Evolutionary conservation across 768 basidiomycete species (phyloP).

Genomic region (Suillus plorans): DNA sequence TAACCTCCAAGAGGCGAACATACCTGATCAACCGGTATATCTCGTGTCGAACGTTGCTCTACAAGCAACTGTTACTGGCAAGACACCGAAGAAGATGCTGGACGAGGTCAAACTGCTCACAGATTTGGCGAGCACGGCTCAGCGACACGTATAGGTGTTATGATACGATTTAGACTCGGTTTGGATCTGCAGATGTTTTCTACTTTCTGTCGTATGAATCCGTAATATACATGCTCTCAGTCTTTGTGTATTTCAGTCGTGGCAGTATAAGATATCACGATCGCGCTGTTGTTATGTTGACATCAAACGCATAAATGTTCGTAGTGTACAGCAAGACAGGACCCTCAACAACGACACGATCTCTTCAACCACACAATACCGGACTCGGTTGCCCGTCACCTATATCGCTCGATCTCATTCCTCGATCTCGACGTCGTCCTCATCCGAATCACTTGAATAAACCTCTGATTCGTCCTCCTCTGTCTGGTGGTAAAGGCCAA

Average conservation of each 20-base stretch:
- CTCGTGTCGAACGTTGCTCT: conserved; percentile 16
- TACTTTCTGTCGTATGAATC: neutral
- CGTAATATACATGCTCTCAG: neutral
- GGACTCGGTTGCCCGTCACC: neutral
- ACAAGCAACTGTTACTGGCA: conserved; percentile 1
- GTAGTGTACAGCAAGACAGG: neutral
- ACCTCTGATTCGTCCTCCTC: conserved; percentile 1
- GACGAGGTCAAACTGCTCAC: conserved; percentile 10
- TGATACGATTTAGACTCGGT: neutral
- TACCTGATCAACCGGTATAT: conserved; percentile 18
- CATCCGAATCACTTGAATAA: neutral
- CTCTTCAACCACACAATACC: neutral
- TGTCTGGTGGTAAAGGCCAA: neutral
- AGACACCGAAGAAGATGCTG: neutral
- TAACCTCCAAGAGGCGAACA: conserved; percentile 11
- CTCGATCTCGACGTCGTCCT: neutral
- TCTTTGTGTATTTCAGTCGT: neutral
- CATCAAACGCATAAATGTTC: neutral
- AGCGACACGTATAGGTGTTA: neutral
- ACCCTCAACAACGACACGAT: neutral
- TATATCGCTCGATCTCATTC: neutral
- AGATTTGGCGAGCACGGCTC: conserved; percentile 3
- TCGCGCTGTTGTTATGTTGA: neutral
- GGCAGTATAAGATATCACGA: neutral
- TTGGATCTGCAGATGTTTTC: neutral